Conservation (phyloP, 495 filamentous ascomycete genomes). For the Penicillium malachiteum region DNA sequence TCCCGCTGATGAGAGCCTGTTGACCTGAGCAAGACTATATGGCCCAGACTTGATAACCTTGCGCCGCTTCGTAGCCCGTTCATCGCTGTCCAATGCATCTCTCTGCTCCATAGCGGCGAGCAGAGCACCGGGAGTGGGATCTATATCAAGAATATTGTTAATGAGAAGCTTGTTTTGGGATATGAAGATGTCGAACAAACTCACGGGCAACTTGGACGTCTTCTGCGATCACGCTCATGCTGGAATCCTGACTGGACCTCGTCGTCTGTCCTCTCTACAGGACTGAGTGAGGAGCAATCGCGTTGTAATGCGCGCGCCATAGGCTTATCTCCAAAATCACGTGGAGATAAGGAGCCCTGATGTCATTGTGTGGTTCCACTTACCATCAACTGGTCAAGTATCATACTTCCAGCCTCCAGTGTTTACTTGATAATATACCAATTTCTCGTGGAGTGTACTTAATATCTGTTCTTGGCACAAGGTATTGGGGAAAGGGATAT, state of each 20-base stretch:
- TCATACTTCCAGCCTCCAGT: no score
- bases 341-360: no score
- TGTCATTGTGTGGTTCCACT: no score
- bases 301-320: not conserved
- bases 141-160: constrained; percentile 17
- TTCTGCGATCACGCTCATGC: constrained; percentile 30
- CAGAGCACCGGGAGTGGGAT: constrained; percentile 24
- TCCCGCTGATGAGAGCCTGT: constrained; percentile 19
- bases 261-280: constrained; percentile 2
- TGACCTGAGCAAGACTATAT: constrained; percentile 20
- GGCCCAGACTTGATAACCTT: constrained; percentile 23
- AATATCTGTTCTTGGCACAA: no score
- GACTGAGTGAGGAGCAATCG: not conserved
- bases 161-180: not conserved
- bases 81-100: constrained; percentile 12
- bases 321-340: not conserved
- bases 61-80: constrained; percentile 36
- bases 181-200: not conserved
- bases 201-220: constrained; percentile 26
- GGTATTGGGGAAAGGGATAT: no score
- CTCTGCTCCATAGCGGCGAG: constrained; percentile 22
- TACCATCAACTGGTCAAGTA: no score
- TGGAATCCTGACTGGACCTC: not conserved
- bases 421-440: no score
- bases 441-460: no score